Evolutionary conservation across 768 basidiomycete species (phyloP), one percentile per base, ranked within the genome.

Genomic region (Suillus discolor): DNA sequence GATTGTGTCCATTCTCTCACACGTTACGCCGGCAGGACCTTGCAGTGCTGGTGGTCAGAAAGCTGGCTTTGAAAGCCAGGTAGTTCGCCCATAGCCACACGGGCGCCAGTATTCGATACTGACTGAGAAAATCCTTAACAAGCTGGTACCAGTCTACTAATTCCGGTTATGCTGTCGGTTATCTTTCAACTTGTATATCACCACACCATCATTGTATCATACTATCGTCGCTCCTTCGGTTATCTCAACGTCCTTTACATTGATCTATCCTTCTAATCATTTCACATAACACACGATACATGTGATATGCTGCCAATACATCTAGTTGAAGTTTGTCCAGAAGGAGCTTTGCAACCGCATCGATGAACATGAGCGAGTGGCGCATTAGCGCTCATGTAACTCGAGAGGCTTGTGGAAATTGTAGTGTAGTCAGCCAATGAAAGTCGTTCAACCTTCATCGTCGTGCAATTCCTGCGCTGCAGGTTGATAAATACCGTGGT

Each of bases 21-120:
- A 23, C 38, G 12, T 60, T 39, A 18, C 66, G 28, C 16, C 9
- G 31, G 59, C 49, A 77, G 74, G 74, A 74, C 9, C 72, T 77
- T 12, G 75, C 74, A 4, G 45, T 69, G 44, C 34, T 68, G 8
- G 41, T 68, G 16, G 25, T 16, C 8, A 72, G 67, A 54, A 69
- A 39, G 9, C 3, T 57, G 25, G 47, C 62, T 51, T 25, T 39
- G 9, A 9, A 62, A 62, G 25, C 59, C 25, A 42, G 12, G 11
- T 60, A 60, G 59, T 25, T 16, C n/a, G 9, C 38, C 38, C 16
- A 23, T 39, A 25, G 25, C 28, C 3, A 12, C 18, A 41, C 12
- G 28, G 18, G 25, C 11, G 23, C 9, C 39, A 42, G 38, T 18
- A 12, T 23, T 57, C n/a, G 15, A 25, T n/a, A 16, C 34, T 34